Conservation (phyloP, 345 rosid genomes). For the Crucihimalaya himalaica region DNA sequence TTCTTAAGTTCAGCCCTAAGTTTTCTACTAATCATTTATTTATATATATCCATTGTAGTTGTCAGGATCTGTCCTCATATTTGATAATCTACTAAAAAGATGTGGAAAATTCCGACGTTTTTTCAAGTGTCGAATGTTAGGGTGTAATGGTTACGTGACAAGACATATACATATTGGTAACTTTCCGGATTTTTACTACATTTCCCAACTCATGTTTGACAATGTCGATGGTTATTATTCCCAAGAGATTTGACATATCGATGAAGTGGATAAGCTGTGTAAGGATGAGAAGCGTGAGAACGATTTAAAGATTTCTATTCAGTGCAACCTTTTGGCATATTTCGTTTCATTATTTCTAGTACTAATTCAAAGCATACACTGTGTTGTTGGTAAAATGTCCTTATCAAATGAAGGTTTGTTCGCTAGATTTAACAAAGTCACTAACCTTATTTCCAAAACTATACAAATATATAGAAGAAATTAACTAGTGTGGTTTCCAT, state of each 20-base stretch:
- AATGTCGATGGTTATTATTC: slow-evolving; percentile 35
- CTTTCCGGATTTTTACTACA: background rate
- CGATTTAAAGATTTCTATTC: slow-evolving; percentile 8
- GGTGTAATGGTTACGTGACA: background rate
- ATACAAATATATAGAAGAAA: background rate
- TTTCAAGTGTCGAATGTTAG: background rate
- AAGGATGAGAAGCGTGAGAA: slow-evolving; percentile 60
- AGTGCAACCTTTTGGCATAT: slow-evolving; percentile 10
- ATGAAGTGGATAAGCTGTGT: slow-evolving; percentile 57
- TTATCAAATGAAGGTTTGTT: background rate
- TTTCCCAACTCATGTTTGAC: slow-evolving; percentile 3
- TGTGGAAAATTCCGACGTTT: background rate
- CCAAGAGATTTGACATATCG: slow-evolving; percentile 21
- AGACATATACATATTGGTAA: background rate
- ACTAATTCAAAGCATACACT: background rate
- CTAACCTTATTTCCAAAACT: background rate
- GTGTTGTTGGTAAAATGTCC: slow-evolving; percentile 9
- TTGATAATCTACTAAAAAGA: background rate
- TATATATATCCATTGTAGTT: background rate
- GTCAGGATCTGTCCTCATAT: background rate
- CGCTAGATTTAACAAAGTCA: slow-evolving; percentile 9
- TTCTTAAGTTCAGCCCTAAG: too few species aligned
- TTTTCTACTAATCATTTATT: background rate
- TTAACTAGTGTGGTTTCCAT: background rate
- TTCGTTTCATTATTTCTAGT: background rate